A percentile compares a stretch with the other conserved stretches of the same genome.
phyloP scores from a whole-genome alignment of 2,329 filamentous ascomycete species.

The Fusarium tricinctum region DNA sequence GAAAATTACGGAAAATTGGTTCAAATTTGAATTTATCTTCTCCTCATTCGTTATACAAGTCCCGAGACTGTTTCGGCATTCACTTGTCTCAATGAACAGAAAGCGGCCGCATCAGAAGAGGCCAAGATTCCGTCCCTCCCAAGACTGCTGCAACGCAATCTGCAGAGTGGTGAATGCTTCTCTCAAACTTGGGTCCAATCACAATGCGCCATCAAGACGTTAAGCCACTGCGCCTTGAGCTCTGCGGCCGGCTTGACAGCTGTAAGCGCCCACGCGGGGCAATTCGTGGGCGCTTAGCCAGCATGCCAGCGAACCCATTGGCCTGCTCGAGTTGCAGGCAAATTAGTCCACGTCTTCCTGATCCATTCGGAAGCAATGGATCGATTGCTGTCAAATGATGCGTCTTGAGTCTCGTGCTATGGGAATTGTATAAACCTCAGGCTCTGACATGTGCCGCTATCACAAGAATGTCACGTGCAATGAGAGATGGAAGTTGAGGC shows the following conservation, averaged over 20 bases:
- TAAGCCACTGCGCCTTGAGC: slow-evolving; percentile 9
- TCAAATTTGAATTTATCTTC: not conserved
- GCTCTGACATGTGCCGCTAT: not conserved
- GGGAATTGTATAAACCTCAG: slow-evolving; percentile 3
- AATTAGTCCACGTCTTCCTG: slow-evolving; percentile 24
- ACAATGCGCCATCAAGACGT: slow-evolving; percentile 20
- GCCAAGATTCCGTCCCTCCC: slow-evolving; percentile 29
- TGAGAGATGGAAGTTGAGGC: not conserved
- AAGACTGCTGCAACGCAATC: slow-evolving; percentile 6
- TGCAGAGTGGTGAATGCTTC: slow-evolving; percentile 12
- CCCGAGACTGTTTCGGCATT: not conserved
- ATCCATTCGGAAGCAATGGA: slow-evolving; percentile 30
- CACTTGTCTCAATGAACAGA: slow-evolving; percentile 9
- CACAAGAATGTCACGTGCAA: slow-evolving; percentile 21
- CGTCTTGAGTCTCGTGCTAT: not conserved
- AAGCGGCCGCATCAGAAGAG: slow-evolving; percentile 26
- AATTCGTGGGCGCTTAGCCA: slow-evolving; percentile 30
- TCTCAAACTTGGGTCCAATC: slow-evolving; percentile 28
- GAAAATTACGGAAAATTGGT: not conserved
- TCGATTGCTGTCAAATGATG: slow-evolving; percentile 1
- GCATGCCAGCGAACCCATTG: slow-evolving; percentile 27
- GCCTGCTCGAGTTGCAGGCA: slow-evolving; percentile 20
- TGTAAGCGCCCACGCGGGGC: slow-evolving; percentile 41
- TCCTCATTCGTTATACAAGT: not conserved
- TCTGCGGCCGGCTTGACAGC: slow-evolving; percentile 19